Evolutionary conservation across 2,329 filamentous ascomycete species (phyloP), one percentile per base, ranked within the genome.

Genomic region (Botrytis pseudocinerea): DNA sequence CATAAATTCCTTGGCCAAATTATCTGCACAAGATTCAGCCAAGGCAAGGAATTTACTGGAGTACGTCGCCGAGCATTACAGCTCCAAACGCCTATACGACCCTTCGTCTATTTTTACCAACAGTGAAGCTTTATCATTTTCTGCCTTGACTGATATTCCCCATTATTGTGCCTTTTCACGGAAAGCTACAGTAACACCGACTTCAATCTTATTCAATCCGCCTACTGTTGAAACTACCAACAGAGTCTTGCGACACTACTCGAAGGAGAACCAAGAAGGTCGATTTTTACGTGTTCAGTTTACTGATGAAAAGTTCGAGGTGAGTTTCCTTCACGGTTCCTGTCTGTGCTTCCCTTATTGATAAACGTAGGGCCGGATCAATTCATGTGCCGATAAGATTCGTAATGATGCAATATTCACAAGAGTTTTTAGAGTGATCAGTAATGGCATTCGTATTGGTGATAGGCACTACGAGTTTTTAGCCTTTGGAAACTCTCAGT

Each of bases 401-500:
- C 75, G 76, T 22, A 90, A 91, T 75, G 87, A 94, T 73, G 88
- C 92, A 71, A 81, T 97, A 0, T 97, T 93, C 81, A 89, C 89
- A 40, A 88, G 94, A 20, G 87, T 98, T 32, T 89, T 89, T 75
- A 87, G 91, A 65, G 88, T 91, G 0, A 84, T 98, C 79, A 86
- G 84, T 62, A 88, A 96, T 72, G 96, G 96, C 0, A 95, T 99
- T 76, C 85, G 85, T 0, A 90, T 99, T 68, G 96, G 93, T 7
- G 92, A 91, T 75, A 90, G 93, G 12, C 89, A 89, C 73, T 99
- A 94, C 81, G 88, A 95, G 77, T 98, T 98, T 76, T 88, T 99
- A 40, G 96, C 95, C 0, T 98, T 95, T 83, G 95, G 96, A 0
- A 98, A 96, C 81, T 98, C 96, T 0, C 96, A 99, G 78, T 93